Evolutionary conservation across 768 basidiomycete species (phyloP), one percentile per base, ranked within the genome.

Genomic region (Exsudoporus frostii): DNA sequence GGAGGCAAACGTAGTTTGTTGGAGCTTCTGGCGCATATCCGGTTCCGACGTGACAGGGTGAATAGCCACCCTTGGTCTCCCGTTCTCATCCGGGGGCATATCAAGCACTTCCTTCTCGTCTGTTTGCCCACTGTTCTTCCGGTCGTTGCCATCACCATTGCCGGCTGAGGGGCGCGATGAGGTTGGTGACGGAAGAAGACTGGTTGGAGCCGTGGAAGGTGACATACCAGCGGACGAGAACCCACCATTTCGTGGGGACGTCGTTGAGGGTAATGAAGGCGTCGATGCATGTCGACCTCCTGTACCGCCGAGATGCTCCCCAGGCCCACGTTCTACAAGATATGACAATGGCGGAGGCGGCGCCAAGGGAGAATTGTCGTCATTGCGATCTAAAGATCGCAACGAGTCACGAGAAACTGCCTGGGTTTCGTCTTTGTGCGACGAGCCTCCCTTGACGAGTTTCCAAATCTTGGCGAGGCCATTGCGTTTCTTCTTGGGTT

Each of bases 261-360:
- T 65, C 42, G 78, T 74, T 19, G 84, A 84, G 8, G 80, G 81
- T 42, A 90, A 72, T 20, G 89, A 89, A 13, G 85, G 82, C 5
- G 85, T 84, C 15, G 90, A 89, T 24, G 79, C 75, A 61, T 85
- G 86, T 6, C 88, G 81, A 45, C 74, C 75, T 22, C 61, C 64
- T 1, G 57, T 15, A 42, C 73, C 70, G 32, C 68, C 66, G 39
- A 82, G 77, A 30, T 76, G 75, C 40, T 82, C 79, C n/a, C 79
- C 77, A 38, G 79, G 79, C 51, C 79, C 76, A 55, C 74, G 70
- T 55, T 71, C 73, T 3, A 92, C 92, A 43, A 98, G 79, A 71
- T 93, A 95, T 0, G 92, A 92, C 48, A 98, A 65, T 5, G 92
- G 88, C 5, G 96, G 96, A 3, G 96, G 96, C 1, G 95, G 96